Base-by-base conservation (phyloP, 2,329 filamentous ascomycete species). In the Leptographium wingfieldii region DNA sequence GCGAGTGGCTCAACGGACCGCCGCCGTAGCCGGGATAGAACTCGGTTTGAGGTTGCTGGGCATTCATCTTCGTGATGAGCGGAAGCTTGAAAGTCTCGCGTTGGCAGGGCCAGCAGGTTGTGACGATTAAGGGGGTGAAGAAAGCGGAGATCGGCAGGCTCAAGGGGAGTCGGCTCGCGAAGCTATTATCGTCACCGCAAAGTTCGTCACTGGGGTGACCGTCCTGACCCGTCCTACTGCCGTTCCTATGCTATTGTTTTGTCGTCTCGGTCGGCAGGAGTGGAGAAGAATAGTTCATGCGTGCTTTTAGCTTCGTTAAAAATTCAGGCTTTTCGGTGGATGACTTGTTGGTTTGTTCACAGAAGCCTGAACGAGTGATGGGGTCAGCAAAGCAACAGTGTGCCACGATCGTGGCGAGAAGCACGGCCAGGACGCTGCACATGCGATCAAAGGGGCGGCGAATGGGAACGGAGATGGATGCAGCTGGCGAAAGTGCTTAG, bases 21-120 rank as follows among this genome's bases (percentile, higher is more conserved):
- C 51, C 69, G 49, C 73, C 73, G 67, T 88, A 87, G 66, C 89
- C 86, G 74, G 88, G 83, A 76, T 89, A 91, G 79, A 87, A 84
- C 31, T 65, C 62, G 57, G 55, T 55, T 62, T 88, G 84, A 71
- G 80, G 76, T 60, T 80, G 80, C 69, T 81, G 80, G 66, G 76
- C 72, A 66, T 75, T 76, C 77, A 78, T 80, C 60, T 63, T 73
- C 63, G 63, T 46, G 35, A 22, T 43, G 35, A n/a, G 27, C 12
- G 52, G 11, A 33, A 53, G 40, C 19, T 19, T 31, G 29, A 27
- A 9, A 25, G 22, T 53, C 14, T 16, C 27, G 51, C 25, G 25
- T 16, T 29, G 25, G 22, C n/a, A 53, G 27, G 25, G 27, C 29
- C 51, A 27, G 35, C 33, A 35, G 22, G 35, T 14, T 14, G 54